Conservation (phyloP, 495 filamentous ascomycete genomes). For the Penicillium flavigenum region DNA sequence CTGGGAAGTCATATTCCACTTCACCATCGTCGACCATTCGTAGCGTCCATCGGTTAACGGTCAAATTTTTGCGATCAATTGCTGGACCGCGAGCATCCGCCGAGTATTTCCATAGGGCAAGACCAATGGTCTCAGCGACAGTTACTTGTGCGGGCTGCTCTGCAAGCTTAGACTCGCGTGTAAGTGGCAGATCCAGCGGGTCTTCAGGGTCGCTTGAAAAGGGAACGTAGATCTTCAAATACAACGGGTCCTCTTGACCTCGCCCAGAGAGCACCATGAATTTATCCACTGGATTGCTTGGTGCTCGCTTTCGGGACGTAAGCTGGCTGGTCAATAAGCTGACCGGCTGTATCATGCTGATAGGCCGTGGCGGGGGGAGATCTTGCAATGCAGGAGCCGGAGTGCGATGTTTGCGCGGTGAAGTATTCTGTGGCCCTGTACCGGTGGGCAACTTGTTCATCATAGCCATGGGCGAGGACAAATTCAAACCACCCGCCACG, state of each 20-base stretch:
- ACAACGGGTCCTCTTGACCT: constrained; percentile 77
- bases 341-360: constrained; percentile 78
- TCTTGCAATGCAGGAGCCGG: constrained; percentile 64
- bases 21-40: constrained; percentile 96
- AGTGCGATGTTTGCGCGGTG: constrained; percentile 59
- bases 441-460: constrained; percentile 46
- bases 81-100: constrained; percentile 76
- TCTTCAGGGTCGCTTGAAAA: constrained; percentile 70
- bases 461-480: constrained; percentile 46
- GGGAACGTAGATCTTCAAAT: constrained; percentile 82
- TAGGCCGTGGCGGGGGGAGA: constrained; percentile 87
- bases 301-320: constrained; percentile 75
- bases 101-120: constrained; percentile 81
- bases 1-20: constrained; percentile 92
- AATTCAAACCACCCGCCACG: constrained; percentile 42
- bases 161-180: constrained; percentile 70
- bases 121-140: constrained; percentile 86
- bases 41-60: constrained; percentile 89
- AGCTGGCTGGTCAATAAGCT: constrained; percentile 71
- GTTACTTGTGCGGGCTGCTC: constrained; percentile 66
- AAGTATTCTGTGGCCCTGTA: constrained; percentile 42
- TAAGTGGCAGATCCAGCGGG: constrained; percentile 75
- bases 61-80: constrained; percentile 66
- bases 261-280: constrained; percentile 87
- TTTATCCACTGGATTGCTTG: constrained; percentile 75